Base-by-base conservation (phyloP, 352 stramenopile genomes). In the Phytophthora quininea region DNA sequence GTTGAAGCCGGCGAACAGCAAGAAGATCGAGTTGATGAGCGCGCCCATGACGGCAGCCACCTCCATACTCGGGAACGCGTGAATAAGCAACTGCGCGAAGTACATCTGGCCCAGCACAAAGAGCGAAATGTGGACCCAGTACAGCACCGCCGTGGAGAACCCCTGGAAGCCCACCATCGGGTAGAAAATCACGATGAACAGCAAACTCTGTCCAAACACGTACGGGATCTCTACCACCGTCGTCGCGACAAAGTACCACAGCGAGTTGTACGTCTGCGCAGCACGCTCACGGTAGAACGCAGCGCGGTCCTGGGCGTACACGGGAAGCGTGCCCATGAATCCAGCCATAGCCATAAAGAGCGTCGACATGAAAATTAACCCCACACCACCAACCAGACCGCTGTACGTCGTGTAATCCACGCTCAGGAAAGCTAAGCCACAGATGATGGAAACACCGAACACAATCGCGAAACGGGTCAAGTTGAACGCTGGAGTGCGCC, bases 351-450 rank as follows among this genome's bases (percentile, higher is more conserved):
- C 72, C 24, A 88, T 74, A 54, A 96, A 96, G 49, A 90, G 42
- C 7, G 86, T 83, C 2, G 79, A 74, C 8, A 87, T 71, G 65
- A 92, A 97, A 31, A 94, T 82, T 3, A 93, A 67, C 47, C 49
- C 52, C 29, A 57, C 48, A 9, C 56, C 56, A 15, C 31, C 45
- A 12, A 40, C 37, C 7, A 56, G 8, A 19, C 56, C 56, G 10
- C 32, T 46, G n/a, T 63, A 63, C 46, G 56, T 56, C 31, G 56
- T 55, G 46, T 63, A 63, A 30, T 63, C 47, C n/a, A 40, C 47
- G 8, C 29, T 50, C 15, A 55, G 15, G 45, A 49, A 63, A 1
- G 47, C 31, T 31, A 57, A 58, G n/a, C 56, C 56, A 32, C 31
- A 63, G 45, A 63, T 49, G 12, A 63, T 54, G 2, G 45, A 43